These are phyloP conservation scores for Pseudocercospora fuligena DNA, from an alignment of 2,329 filamentous ascomycete genomes.

Conservation along the genomic window DNA sequence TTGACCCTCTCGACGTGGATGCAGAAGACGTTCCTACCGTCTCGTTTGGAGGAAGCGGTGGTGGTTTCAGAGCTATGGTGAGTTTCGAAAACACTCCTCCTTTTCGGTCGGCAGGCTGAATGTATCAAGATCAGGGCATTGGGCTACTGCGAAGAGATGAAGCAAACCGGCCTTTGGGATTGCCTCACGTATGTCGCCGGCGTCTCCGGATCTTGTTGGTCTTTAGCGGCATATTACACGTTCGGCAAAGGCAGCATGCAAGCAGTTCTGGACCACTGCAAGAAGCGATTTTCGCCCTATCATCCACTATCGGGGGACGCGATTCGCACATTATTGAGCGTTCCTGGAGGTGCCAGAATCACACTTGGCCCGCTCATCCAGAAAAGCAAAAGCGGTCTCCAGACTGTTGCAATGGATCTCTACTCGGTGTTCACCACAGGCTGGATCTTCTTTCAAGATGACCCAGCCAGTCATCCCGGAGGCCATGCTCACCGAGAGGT, in stretches of 20 bases:
- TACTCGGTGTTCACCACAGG: slow-evolving; percentile 41
- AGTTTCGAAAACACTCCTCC: too few species aligned
- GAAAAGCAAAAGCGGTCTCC: slow-evolving; percentile 38
- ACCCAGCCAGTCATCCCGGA: slow-evolving; percentile 31
- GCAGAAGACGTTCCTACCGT: slow-evolving; percentile 40
- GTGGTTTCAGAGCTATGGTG: slow-evolving; percentile 40
- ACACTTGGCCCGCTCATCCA: slow-evolving; percentile 40
- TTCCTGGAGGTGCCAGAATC: slow-evolving; percentile 35
- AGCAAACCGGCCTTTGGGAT: slow-evolving; percentile 39
- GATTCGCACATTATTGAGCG: slow-evolving; percentile 36
- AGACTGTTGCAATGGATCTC: slow-evolving; percentile 41
- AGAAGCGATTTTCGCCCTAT: slow-evolving; percentile 39
- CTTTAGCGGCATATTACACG: slow-evolving; percentile 41
- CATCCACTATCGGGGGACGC: slow-evolving; percentile 42
- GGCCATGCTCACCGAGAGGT: slow-evolving; percentile 31
- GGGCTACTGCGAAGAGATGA: slow-evolving; percentile 39
- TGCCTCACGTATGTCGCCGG: slow-evolving; percentile 40
- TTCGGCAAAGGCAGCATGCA: slow-evolving; percentile 37
- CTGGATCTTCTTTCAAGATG: slow-evolving; percentile 40
- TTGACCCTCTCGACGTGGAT: slow-evolving; percentile 36
- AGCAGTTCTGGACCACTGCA: slow-evolving; percentile 41
- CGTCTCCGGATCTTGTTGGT: slow-evolving; percentile 42
- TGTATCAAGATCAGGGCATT: slow-evolving; percentile 29
- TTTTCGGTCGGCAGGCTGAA: neutral
- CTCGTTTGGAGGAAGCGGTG: slow-evolving; percentile 41